These are phyloP conservation scores for Waltergamsia citrina DNA, from an alignment of 2,329 filamentous ascomycete species.

Conservation along the genomic window DNA sequence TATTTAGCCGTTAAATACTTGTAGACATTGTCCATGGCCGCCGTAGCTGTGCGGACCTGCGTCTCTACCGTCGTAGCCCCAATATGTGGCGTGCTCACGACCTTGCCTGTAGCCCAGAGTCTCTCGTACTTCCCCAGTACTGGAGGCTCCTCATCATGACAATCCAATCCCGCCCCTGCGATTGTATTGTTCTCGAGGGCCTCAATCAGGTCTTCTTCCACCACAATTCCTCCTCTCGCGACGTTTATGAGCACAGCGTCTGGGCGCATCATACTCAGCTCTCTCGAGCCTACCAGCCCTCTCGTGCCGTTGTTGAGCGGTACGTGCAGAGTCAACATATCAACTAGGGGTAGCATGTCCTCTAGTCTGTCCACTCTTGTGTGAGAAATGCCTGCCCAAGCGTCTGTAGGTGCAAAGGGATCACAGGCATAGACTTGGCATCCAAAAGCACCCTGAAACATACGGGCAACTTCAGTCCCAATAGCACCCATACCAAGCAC, in stretches of 20 bases:
- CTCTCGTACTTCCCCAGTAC: not conserved
- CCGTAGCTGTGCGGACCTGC: not conserved
- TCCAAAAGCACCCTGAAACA: conserved; percentile 6
- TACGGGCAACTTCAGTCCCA: conserved; percentile 1
- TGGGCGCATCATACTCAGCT: not conserved
- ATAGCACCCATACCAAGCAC: conserved; percentile 2
- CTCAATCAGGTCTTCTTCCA: not conserved
- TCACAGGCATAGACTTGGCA: conserved; percentile 4
- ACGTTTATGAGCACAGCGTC: conserved; percentile 1
- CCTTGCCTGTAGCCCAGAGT: not conserved
- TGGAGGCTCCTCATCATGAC: conserved; percentile 1
- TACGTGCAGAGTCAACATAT: conserved; percentile 4
- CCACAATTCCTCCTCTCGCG: not conserved
- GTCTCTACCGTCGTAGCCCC: conserved; percentile 3
- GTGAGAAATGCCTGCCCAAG: conserved; percentile 4
- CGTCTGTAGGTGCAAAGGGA: conserved; percentile 4
- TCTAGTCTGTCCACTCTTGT: conserved; percentile 3
- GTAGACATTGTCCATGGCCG: not conserved
- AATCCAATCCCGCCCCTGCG: conserved; percentile 1
- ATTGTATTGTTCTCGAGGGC: not conserved
- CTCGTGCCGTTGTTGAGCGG: conserved; percentile 1
- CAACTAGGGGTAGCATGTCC: conserved; percentile 4
- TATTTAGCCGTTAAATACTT: not conserved
- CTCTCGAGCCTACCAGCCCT: not conserved
- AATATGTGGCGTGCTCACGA: conserved; percentile 4